phyloP scores from a whole-genome alignment of 192 early-diverging fungal genomes.

The Pecoramyces ruminantium region DNA sequence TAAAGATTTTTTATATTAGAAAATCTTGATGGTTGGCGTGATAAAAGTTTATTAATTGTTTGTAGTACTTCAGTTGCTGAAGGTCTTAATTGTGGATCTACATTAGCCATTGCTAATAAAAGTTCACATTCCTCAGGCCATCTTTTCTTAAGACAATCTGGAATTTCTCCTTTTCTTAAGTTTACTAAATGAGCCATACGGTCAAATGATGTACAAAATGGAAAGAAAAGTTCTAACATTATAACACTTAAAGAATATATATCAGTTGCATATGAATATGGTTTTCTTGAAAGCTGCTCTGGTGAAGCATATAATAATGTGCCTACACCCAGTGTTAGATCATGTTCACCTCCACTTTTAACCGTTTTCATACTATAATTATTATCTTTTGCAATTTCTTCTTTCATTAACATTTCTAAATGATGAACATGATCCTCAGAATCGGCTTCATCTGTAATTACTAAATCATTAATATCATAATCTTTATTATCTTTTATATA shows the following conservation, averaged over 20 bases:
- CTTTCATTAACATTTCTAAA: neutral
- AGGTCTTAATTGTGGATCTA: neutral
- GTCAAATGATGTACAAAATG: constrained; percentile 81
- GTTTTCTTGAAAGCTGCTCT: constrained; percentile 5
- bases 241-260: constrained; percentile 94
- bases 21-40: neutral
- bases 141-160: constrained; percentile 39
- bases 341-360: neutral
- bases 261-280: constrained; percentile 37
- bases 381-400: neutral
- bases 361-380: neutral
- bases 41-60: neutral
- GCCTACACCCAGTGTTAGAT: constrained; percentile 1
- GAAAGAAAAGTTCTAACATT: constrained; percentile 85
- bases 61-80: neutral
- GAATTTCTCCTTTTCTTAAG: constrained; percentile 44
- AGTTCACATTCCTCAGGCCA: constrained; percentile 44
- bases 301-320: constrained; percentile 4
- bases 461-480: neutral
- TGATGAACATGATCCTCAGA: neutral
- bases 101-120: neutral
- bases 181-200: constrained; percentile 47
- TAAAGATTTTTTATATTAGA: neutral
- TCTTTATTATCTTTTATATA: neutral
- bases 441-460: neutral